Base-by-base conservation (phyloP, 129 eudicot species). In the Oenanthe sinensis region DNA sequence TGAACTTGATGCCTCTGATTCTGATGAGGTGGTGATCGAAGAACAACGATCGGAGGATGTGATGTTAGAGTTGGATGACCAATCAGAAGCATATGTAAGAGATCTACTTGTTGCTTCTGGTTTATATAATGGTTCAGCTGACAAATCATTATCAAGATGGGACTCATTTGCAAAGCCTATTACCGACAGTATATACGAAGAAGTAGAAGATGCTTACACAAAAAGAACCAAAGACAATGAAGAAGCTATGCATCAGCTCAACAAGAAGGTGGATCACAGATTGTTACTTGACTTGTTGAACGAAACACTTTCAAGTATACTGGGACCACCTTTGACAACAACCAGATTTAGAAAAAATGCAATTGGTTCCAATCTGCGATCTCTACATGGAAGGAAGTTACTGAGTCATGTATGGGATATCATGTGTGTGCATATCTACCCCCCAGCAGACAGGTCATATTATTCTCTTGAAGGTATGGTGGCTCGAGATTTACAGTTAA, bases 71-170 rank as follows among this genome's bases (percentile, higher is more conserved):
- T 83, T 87, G 74, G 97, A 89, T 83, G 97, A 96, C 81, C 88
- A 92, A 75, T 80, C 88, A 16, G 92, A 96, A 83, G 85, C 93
- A 77, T 96, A 88, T 74, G 50, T 96, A 78, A 91, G 85, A 77
- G 90, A 96, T 80, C 86, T 96, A 73, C 95, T 96, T 45, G 82
- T 92, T 77, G 91, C 91, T 75, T 84, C 99, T 19, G 99, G 99
- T 76, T 77, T 96, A 37, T 92, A 87, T 73, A 78, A 87, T 75
- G 88, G 87, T 77, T 86, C 97, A 48, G 86, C 77, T 47, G 91
- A 81, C n/a, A 84, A 80, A 77, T 86, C 86, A 36, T 43, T 89
- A 65, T 82, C 91, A 15, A 89, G 90, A 83, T 89, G 89, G 87
- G 97, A 90, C 79, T 90, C 95, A 36, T 88, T 83, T 33, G 87